Percentiles rank a stretch among this genome's conserved stretches.
Conservation (phyloP, 345 rosid species). For the Raphanus raphanistrum region DNA sequence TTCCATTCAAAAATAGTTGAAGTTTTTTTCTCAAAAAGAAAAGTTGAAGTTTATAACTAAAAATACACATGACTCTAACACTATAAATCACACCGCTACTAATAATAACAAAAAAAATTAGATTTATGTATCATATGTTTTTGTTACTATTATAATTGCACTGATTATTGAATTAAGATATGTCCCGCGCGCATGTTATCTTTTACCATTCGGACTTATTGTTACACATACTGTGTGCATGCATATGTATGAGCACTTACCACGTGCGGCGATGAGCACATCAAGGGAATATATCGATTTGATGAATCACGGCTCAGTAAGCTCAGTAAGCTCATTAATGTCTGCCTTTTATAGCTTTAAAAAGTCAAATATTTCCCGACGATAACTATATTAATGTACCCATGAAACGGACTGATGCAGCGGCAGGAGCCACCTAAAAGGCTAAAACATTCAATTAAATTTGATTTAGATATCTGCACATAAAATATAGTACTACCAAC, state of each 20-base stretch:
- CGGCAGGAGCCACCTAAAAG: slow-evolving; percentile 20
- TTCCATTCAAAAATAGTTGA: too few species aligned
- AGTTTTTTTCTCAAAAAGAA: too few species aligned
- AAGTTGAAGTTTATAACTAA: too few species aligned
- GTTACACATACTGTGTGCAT: neutral
- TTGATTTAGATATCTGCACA: neutral
- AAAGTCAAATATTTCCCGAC: slow-evolving; percentile 22
- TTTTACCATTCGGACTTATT: neutral
- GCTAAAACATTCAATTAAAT: slow-evolving; percentile 30
- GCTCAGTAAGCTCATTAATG: too few species aligned
- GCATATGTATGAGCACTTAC: neutral
- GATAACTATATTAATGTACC: neutral
- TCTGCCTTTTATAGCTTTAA: too few species aligned
- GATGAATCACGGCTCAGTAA: slow-evolving; percentile 1
- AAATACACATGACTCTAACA: too few species aligned
- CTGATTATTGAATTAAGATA: too few species aligned
- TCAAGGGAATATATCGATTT: slow-evolving; percentile 13
- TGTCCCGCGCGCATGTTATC: too few species aligned
- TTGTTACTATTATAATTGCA: too few species aligned
- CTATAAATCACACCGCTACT: too few species aligned
- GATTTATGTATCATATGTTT: too few species aligned
- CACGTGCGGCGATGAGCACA: neutral
- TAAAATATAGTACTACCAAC: neutral
- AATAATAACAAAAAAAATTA: too few species aligned
- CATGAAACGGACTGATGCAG: neutral